A percentile compares a stretch with the other conserved stretches of the same genome.
phyloP scores from a whole-genome alignment of 768 basidiomycete species.

The Trametes meyenii region DNA sequence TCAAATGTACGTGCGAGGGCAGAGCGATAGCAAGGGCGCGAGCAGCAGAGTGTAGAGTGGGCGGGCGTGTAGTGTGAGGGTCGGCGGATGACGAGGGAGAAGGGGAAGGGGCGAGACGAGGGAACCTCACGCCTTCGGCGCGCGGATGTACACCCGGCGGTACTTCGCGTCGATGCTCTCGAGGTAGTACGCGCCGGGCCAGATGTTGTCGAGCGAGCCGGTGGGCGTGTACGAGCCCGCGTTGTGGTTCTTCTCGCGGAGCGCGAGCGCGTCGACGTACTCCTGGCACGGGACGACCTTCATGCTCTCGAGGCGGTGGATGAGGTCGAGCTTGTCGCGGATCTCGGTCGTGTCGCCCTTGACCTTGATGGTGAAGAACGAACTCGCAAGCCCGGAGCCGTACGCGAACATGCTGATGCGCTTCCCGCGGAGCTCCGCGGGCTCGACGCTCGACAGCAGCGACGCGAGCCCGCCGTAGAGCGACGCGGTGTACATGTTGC shows the following conservation, averaged over 20 bases:
- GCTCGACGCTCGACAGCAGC: slow-evolving; percentile 73
- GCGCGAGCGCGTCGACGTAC: slow-evolving; percentile 88
- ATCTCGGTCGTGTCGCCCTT: slow-evolving; percentile 89
- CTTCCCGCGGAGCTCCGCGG: slow-evolving; percentile 74
- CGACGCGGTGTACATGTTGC: slow-evolving; percentile 99
- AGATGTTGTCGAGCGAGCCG: slow-evolving; percentile 89
- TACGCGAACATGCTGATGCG: slow-evolving; percentile 95
- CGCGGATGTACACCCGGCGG: slow-evolving; percentile 81
- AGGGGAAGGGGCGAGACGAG: background rate
- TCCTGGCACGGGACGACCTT: slow-evolving; percentile 91
- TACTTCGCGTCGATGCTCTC: slow-evolving; percentile 87
- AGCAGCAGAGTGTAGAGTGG: background rate
- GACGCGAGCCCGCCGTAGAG: slow-evolving; percentile 94
- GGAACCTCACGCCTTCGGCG: slow-evolving; percentile 33
- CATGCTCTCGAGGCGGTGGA: slow-evolving; percentile 78
- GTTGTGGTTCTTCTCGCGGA: slow-evolving; percentile 97
- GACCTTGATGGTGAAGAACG: slow-evolving; percentile 87
- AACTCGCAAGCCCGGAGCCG: slow-evolving; percentile 92
- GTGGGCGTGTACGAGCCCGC: slow-evolving; percentile 80
- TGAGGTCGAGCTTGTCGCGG: slow-evolving; percentile 77
- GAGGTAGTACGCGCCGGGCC: slow-evolving; percentile 94
- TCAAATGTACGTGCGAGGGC: background rate
- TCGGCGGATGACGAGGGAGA: background rate
- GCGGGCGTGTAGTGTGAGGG: too few species aligned
- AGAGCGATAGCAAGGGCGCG: background rate